Base-by-base conservation (phyloP, 768 basidiomycete species). In the Leccinum barrowsii region DNA sequence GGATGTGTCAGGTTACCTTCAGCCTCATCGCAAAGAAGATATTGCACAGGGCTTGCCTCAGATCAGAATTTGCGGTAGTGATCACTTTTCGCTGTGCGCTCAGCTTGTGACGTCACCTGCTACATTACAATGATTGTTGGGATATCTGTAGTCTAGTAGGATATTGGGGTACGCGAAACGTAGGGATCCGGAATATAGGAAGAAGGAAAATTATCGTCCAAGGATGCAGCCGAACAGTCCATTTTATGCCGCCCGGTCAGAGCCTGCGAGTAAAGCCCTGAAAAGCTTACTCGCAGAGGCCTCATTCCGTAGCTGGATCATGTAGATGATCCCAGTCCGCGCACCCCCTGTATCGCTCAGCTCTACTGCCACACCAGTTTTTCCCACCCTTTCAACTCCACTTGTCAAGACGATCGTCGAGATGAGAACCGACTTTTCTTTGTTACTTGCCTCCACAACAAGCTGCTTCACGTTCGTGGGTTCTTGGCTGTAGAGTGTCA, bases 371-470 rank as follows among this genome's bases (percentile, higher is more conserved):
- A 99, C 89, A 13, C 97, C 97, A 2, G 96, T 98, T 77, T 96
- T 98, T 21, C 92, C 97, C n/a, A 99, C 96, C 49, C 96, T 82
- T 75, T 99, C 97, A 26, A 98, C 96, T 7, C 95, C 97, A 71
- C 98, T 95, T 5, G 88, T 92, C 53, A 98, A 78, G 30, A 99
- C 92, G 61, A 98, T 97, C 6, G 97, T 98, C 44, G 93, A 96
- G 62, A 99, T 94, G 44, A 98, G 73, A 63, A 93, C 78, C 5
- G 85, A 79, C 65, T 86, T 87, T 56, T 85, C 82, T 69, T 84
- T 89, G 65, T 81, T 82, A 61, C 94, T 92, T 7, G 87, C 84
- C 74, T 94, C 89, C 30, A 98, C 95, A 15, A 98, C 97, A 28
- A 99, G 83, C 73, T 99, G 97, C 75, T 99, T 99, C 66, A 93